Base-by-base conservation (phyloP, 2,329 filamentous ascomycete species). In the Botrytis fragariae region DNA sequence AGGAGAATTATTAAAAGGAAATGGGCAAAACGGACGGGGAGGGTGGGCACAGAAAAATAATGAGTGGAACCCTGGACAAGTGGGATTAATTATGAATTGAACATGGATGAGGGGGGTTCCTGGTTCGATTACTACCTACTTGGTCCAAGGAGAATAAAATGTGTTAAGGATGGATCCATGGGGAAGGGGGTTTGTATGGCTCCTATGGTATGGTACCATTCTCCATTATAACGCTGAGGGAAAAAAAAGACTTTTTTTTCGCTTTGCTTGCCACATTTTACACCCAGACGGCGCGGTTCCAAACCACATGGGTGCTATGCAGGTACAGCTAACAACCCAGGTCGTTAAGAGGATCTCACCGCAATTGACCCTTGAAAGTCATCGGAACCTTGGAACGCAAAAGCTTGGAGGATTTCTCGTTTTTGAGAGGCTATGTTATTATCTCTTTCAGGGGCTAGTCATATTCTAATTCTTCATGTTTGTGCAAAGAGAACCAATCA, bases 261-360 rank as follows among this genome's bases (percentile, higher is more conserved):
- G 10, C 62, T 32, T 25, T 45, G 20, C 64, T 35, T 29, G 61
- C 25, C 35, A 44, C 45, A n/a, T 35, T 60, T 32, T n/a, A 35
- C 29, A 59, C 9, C 29, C 22, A 62, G 63, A 32, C 64, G 16
- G 20, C 32, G 44, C 64, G 64, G 45, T 68, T 54, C 64, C 29
- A 54, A n/a, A 29, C 25, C 61, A 59, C 48, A 72, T 67, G 70
- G 70, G 70, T 72, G 48, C 29, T 7, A 72, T 72, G 70, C 70
- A 72, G 70, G 70, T 72, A 72, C 69, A 61, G n/a, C 51, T 20
- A 35, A 12, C 32, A 12, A 12, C 32, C 10, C 62, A 35, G 16
- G 63, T 10, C 32, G 12, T n/a, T 12, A 12, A 51, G 61, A 54
- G 61, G 45, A 72, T 72, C 61, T 72, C 70, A 60, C 62, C 62